Percentiles rank a stretch among this genome's conserved stretches.
Evolutionary conservation across 2,329 filamentous ascomycete species (phyloP).

Genomic region (Calonectria leucothoes): DNA sequence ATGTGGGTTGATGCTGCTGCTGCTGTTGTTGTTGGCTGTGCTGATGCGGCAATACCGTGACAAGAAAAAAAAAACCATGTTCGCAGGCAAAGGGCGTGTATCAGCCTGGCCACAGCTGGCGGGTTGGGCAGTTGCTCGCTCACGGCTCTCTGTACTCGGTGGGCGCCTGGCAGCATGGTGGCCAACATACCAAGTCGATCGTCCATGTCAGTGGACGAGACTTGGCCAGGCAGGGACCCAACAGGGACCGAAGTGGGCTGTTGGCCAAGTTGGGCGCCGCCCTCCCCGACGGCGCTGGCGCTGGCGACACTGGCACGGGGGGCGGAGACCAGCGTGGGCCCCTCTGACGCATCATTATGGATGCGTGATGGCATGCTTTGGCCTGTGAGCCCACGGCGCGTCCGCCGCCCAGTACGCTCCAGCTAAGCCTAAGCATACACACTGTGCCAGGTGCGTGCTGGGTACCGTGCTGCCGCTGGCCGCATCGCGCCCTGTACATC

Average conservation of each 20-base stretch:
- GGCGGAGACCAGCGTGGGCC: constrained; percentile 7
- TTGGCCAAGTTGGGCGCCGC: neutral
- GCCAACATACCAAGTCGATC: constrained; percentile 3
- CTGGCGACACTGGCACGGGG: constrained; percentile 8
- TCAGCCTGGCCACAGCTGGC: neutral
- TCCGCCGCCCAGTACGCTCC: neutral
- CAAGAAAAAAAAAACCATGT: neutral
- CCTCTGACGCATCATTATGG: constrained; percentile 8
- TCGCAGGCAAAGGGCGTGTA: neutral
- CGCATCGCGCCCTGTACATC: neutral
- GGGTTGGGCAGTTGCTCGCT: neutral
- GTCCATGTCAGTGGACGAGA: constrained; percentile 2
- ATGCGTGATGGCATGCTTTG: constrained; percentile 8
- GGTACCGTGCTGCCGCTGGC: neutral
- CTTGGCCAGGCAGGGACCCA: neutral
- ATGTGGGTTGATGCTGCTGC: neutral
- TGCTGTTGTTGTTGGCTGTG: neutral
- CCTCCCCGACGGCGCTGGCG: neutral
- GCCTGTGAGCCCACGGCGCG: neutral
- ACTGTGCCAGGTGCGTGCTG: neutral
- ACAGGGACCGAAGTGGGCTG: constrained; percentile 4
- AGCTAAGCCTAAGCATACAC: neutral
- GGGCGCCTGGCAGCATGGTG: neutral
- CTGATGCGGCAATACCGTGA: neutral
- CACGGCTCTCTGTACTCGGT: neutral